A percentile compares a stretch with the other conserved stretches of the same genome.
Conservation (phyloP, 495 filamentous ascomycete species). For the Mytilinidion resinicola region DNA sequence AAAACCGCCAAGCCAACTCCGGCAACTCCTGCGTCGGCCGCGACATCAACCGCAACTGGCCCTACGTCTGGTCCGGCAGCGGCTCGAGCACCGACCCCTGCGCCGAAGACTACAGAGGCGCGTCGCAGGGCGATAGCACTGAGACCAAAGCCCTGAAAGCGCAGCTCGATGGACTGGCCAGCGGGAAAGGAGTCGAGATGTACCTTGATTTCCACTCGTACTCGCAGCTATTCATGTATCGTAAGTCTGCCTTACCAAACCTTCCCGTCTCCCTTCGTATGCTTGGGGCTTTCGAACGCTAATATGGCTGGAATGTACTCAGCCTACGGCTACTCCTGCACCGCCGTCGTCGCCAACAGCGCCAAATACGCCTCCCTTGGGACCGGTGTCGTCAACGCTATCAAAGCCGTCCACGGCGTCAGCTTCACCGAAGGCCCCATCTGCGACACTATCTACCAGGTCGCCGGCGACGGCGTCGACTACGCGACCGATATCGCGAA, state of each 20-base stretch:
- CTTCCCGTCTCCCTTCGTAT: conserved; percentile 24
- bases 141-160: conserved; percentile 45
- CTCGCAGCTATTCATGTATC: conserved; percentile 46
- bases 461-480: conserved; percentile 50
- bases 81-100: conserved; percentile 50
- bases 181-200: conserved; percentile 46
- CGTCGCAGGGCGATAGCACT: conserved; percentile 41
- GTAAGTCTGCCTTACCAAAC: conserved; percentile 15
- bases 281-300: conserved; percentile 23
- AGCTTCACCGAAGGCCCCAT: conserved; percentile 44
- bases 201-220: conserved; percentile 60
- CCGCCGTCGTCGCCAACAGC: conserved; percentile 39
- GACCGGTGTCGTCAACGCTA: conserved; percentile 28
- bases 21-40: conserved; percentile 47
- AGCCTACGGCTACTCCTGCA: conserved; percentile 46
- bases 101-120: conserved; percentile 49
- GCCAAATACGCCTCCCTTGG: conserved; percentile 33
- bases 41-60: conserved; percentile 64
- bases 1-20: conserved; percentile 49
- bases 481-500: conserved; percentile 48
- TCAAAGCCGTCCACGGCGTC: conserved; percentile 45
- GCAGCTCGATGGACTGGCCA: conserved; percentile 38
- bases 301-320: conserved; percentile 37
- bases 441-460: conserved; percentile 54
- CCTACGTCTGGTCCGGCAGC: conserved; percentile 45